Percentiles rank a stretch among this genome's conserved stretches.
These are phyloP conservation scores for Castanea mollissima DNA, from an alignment of 306 rosid genomes.

Conservation along the genomic window DNA sequence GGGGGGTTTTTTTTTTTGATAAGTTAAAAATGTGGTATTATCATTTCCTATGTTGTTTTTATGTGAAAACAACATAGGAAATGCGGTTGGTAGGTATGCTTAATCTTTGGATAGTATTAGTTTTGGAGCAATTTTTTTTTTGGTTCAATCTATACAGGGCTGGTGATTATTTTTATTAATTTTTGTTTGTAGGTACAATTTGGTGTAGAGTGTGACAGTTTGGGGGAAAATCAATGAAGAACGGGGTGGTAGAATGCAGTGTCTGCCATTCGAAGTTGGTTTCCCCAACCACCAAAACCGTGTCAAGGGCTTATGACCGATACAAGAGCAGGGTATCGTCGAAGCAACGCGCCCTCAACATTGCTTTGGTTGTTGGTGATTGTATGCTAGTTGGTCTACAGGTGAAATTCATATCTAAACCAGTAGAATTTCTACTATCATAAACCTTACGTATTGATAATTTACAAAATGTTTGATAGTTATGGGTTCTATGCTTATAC, in stretches of 20 bases:
- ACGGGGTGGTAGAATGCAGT: conserved; percentile 96
- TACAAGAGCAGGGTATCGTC: conserved; percentile 76
- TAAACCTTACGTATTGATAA: background rate
- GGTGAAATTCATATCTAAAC: conserved; percentile 46
- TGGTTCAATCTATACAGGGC: background rate
- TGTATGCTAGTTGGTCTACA: conserved; percentile 93
- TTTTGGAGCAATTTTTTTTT: background rate
- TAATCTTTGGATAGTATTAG: background rate
- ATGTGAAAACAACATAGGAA: background rate
- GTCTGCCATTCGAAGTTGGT: conserved; percentile 92
- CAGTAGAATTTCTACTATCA: background rate
- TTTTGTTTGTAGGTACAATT: conserved; percentile 45
- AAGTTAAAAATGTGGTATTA: background rate
- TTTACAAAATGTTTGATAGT: background rate
- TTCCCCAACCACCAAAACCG: conserved; percentile 60
- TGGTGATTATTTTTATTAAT: background rate
- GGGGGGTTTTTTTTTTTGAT: too few relatives aligned
- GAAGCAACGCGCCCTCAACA: conserved; percentile 76
- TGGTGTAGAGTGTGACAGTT: conserved; percentile 28
- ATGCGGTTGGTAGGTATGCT: background rate
- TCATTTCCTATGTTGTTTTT: background rate
- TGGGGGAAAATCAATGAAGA: conserved; percentile 48
- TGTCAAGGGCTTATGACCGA: conserved; percentile 87
- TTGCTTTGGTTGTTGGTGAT: conserved; percentile 93
- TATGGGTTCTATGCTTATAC: background rate